A percentile compares a stretch with the other conserved stretches of the same genome.
These are phyloP conservation scores for Rhizophagus prolifer DNA, from an alignment of 192 early-diverging fungal genomes.

Conservation along the genomic window DNA sequence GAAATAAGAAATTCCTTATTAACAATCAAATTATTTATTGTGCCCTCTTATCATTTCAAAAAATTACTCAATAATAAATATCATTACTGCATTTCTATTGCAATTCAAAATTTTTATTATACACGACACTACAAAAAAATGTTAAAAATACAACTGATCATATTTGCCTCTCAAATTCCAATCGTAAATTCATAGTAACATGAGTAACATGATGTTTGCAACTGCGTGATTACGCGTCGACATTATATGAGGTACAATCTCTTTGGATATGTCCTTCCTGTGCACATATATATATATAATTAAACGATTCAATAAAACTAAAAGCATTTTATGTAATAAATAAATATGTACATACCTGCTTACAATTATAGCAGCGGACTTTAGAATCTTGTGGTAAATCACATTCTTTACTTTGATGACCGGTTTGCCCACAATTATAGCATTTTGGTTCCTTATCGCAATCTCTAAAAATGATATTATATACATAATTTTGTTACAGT, in stretches of 20 bases:
- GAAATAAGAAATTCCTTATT: neutral
- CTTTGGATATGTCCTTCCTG: constrained; percentile 10
- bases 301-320: neutral
- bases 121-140: neutral
- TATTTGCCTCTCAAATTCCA: neutral
- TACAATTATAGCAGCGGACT: constrained; percentile 11
- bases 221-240: neutral
- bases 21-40: neutral
- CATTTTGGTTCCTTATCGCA: constrained; percentile 5
- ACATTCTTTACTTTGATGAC: constrained; percentile 3
- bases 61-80: neutral
- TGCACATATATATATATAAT: neutral
- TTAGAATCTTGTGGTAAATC: constrained; percentile 1
- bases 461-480: neutral
- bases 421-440: neutral
- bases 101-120: neutral
- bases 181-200: neutral
- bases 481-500: neutral
- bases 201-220: no score
- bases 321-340: neutral
- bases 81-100: neutral
- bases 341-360: neutral
- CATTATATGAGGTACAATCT: neutral
- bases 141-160: neutral
- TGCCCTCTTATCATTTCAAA: no score